Evolutionary conservation across 164 flowering plant species (phyloP).

Genomic region (Cinnamomum micranthum): DNA sequence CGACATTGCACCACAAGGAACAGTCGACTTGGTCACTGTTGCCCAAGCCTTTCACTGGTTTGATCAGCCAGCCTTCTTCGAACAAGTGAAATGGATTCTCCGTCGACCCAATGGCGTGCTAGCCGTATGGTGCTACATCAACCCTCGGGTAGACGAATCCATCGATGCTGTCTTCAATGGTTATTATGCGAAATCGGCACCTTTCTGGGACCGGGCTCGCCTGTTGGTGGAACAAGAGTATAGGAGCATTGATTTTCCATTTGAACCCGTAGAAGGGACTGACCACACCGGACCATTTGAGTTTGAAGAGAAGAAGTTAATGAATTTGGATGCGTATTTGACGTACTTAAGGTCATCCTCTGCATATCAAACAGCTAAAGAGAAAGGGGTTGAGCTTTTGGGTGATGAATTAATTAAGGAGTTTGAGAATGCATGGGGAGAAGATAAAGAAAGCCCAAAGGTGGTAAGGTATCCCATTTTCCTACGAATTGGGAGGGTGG

Average conservation of each 20-base stretch:
- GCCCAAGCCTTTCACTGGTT: constrained; percentile 57
- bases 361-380: constrained; percentile 58
- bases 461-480: constrained; percentile 38
- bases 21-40: constrained; percentile 29
- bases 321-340: constrained; percentile 52
- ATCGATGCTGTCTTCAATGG: constrained; percentile 23
- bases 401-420: constrained; percentile 33
- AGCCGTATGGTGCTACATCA: constrained; percentile 60
- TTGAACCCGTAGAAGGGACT: constrained; percentile 63
- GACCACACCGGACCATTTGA: constrained; percentile 58
- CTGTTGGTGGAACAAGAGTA: constrained; percentile 49
- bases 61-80: constrained; percentile 41
- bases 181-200: constrained; percentile 17
- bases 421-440: constrained; percentile 47
- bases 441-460: constrained; percentile 30
- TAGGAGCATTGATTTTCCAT: constrained; percentile 54
- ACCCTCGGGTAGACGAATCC: constrained; percentile 22
- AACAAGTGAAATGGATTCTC: constrained; percentile 31
- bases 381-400: constrained; percentile 59
- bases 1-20: constrained; percentile 15
- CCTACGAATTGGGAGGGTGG: constrained; percentile 21
- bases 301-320: constrained; percentile 39
- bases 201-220: constrained; percentile 53
- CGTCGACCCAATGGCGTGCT: constrained; percentile 46
- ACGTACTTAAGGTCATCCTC: constrained; percentile 68